phyloP scores from a whole-genome alignment of 2,329 filamentous ascomycete genomes.

The Cytospora piceicola region DNA sequence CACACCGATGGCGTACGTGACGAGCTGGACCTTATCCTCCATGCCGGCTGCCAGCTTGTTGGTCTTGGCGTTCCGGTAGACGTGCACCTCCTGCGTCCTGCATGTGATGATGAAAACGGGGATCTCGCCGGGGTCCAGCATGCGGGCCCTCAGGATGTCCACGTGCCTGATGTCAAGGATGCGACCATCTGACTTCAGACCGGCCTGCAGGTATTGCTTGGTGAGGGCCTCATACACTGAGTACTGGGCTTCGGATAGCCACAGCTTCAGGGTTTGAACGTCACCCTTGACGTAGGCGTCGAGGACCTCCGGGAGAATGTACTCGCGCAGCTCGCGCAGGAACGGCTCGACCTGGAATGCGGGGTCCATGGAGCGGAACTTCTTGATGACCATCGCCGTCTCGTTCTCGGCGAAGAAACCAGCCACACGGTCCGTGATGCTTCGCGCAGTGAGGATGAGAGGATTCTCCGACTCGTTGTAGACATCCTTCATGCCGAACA shows the following conservation, averaged over 20 bases:
- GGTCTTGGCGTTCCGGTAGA: conserved; percentile 91
- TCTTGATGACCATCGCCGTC: conserved; percentile 96
- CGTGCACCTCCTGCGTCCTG: conserved; percentile 95
- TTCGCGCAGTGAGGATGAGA: conserved; percentile 86
- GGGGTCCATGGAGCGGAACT: conserved; percentile 94
- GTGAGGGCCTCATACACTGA: conserved; percentile 96
- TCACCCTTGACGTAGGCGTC: conserved; percentile 99
- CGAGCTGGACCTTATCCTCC: conserved; percentile 98
- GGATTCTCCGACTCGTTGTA: conserved; percentile 99
- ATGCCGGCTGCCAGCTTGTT: conserved; percentile 90
- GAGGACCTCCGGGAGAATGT: conserved; percentile 94
- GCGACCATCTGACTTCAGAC: conserved; percentile 90
- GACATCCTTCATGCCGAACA: conserved; percentile 82
- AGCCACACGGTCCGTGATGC: conserved; percentile 89
- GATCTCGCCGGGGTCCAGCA: conserved; percentile 83
- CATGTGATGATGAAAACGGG: conserved; percentile 98
- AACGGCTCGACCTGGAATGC: conserved; percentile 94
- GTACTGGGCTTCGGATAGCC: conserved; percentile 95
- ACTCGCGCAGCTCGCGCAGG: conserved; percentile 92
- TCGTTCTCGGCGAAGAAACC: conserved; percentile 99
- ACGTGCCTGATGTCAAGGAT: conserved; percentile 96
- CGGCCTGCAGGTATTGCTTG: conserved; percentile 92
- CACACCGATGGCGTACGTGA: conserved; percentile 97
- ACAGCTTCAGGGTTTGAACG: conserved; percentile 84
- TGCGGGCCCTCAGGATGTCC: conserved; percentile 79